A percentile compares a stretch with the other conserved stretches of the same genome.
These are phyloP conservation scores for Penstemon barbatus DNA, from an alignment of 257 asterid genomes.

Conservation along the genomic window DNA sequence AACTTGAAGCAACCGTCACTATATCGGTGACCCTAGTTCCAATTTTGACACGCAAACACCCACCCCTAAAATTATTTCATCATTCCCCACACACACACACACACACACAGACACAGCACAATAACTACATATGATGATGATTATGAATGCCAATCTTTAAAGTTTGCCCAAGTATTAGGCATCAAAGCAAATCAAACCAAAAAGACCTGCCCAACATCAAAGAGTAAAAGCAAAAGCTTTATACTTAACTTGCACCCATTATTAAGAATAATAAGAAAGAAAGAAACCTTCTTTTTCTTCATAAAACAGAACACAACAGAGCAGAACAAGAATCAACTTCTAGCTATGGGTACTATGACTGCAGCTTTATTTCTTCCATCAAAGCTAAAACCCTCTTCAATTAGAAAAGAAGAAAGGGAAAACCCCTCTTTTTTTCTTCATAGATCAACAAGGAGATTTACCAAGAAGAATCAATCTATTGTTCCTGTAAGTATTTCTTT, in stretches of 20 bases:
- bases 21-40: background rate
- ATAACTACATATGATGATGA: too few relatives aligned
- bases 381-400: constrained; percentile 38
- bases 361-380: constrained; percentile 50
- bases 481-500: constrained; percentile 51
- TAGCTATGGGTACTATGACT: constrained; percentile 53
- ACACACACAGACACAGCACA: background rate
- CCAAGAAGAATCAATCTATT: constrained; percentile 37
- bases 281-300: background rate
- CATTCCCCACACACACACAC: background rate
- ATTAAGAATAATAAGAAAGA: too few relatives aligned
- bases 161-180: constrained; percentile 15
- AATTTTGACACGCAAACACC: background rate
- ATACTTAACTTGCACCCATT: background rate
- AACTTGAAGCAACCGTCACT: background rate
- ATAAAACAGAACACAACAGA: background rate
- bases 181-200: constrained; percentile 18
- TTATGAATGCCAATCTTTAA: constrained; percentile 5
- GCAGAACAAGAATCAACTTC: background rate
- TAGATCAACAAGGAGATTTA: constrained; percentile 43
- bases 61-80: too few relatives aligned
- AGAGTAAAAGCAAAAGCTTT: background rate
- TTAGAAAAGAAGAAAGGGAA: constrained; percentile 26
- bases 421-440: constrained; percentile 33
- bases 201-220: background rate